Base-by-base conservation (phyloP, 306 rosid species). In the Ceratonia siliqua region DNA sequence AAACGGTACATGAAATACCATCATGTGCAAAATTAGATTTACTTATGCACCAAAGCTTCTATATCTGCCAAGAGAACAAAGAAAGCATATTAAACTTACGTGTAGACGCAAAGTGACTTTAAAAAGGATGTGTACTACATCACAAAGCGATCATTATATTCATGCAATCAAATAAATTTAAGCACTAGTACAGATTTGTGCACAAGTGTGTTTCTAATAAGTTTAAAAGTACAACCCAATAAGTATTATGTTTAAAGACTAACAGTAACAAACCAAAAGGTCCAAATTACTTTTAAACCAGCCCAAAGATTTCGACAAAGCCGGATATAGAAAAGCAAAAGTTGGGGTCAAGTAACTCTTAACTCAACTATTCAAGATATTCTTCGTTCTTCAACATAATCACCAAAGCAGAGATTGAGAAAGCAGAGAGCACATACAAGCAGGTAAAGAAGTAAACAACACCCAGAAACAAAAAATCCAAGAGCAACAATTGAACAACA, bases 101-200 rank as follows among this genome's bases (percentile, higher is more conserved):
- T 36, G 39, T 66, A 72, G 68, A 68, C 65, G 80, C 24, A 76
- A 79, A 59, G 25, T 62, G 48, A 62, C 18, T 0, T 4, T 20
- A 76, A 49, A 75, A 43, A 58, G 46, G 12, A 25, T 62, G 21
- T 41, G 82, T 76, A 71, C 41, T 33, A 30, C 9, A 30, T 45
- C 39, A 21, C n/a, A 68, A 36, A 20, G 38, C 57, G 77, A 78
- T 68, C 63, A 49, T 22, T 24, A 10, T 62, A 20, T 36, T 18
- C 28, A 18, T 17, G 70, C 54, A 74, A 62, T 48, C 80, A 36
- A 54, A 78, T 64, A 73, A 79, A 75, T 39, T 75, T 68, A 28
- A 73, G 41, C 41, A 46, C 28, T 21, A 45, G 78, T 56, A 64
- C 81, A 38, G 2, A 39, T 69, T 75, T 55, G 33, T 10, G 33